A percentile compares a stretch with the other conserved stretches of the same genome.
Conservation (phyloP, 495 filamentous ascomycete genomes). For the Pyrenopolyporus hunteri region DNA sequence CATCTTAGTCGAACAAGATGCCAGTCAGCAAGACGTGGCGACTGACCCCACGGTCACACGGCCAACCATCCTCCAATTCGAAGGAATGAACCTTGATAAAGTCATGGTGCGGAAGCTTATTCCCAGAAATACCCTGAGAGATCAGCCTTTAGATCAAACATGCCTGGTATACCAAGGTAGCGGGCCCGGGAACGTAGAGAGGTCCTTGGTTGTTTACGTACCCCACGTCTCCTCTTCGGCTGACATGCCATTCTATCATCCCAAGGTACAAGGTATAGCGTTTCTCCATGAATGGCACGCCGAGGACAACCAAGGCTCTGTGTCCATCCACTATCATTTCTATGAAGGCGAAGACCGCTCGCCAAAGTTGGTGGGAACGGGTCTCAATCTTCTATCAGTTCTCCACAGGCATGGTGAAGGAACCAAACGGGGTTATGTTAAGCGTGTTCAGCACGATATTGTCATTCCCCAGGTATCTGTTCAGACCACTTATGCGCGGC, state of each 20-base stretch:
- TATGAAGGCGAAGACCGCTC: constrained; percentile 56
- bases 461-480: constrained; percentile 73
- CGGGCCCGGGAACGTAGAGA: constrained; percentile 32
- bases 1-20: constrained; percentile 64
- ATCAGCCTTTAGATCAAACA: constrained; percentile 76
- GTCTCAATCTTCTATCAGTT: constrained; percentile 69
- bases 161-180: constrained; percentile 67
- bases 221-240: constrained; percentile 68
- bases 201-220: constrained; percentile 74
- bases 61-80: constrained; percentile 47
- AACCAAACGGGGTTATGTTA: constrained; percentile 65
- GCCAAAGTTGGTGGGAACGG: constrained; percentile 70
- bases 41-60: constrained; percentile 41
- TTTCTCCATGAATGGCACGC: constrained; percentile 69
- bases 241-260: constrained; percentile 87
- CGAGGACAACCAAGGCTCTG: constrained; percentile 47
- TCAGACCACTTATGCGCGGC: constrained; percentile 80
- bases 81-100: constrained; percentile 61
- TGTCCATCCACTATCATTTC: constrained; percentile 73
- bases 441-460: constrained; percentile 77
- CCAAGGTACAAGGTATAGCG: constrained; percentile 71
- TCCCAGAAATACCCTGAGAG: constrained; percentile 78
- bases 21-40: constrained; percentile 15
- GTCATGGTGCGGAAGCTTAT: constrained; percentile 75
- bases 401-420: constrained; percentile 80